Conservation (phyloP, 352 stramenopile genomes). For the Pythium volutum region DNA sequence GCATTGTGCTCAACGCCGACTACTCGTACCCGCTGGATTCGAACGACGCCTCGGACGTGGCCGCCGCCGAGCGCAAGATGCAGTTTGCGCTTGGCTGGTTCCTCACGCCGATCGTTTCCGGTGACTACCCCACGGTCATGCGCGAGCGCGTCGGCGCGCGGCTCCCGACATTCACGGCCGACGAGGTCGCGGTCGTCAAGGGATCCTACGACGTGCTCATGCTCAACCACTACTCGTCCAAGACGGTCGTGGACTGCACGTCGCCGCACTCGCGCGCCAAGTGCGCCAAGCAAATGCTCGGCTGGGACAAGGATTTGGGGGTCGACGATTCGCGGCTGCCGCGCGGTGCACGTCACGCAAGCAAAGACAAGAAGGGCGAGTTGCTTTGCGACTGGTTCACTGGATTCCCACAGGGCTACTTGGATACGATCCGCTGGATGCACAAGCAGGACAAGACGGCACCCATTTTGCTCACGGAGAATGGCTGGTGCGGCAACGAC, state of each 20-base stretch:
- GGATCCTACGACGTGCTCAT: constrained; percentile 93
- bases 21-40: constrained; percentile 69
- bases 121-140: constrained; percentile 93
- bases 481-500: constrained; percentile 65
- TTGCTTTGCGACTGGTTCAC: constrained; percentile 41
- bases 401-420: constrained; percentile 46
- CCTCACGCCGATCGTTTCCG: constrained; percentile 82
- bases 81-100: constrained; percentile 92
- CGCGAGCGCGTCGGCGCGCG: constrained; percentile 61
- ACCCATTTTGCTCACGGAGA: constrained; percentile 61
- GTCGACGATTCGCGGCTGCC: constrained; percentile 50
- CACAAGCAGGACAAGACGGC: constrained; percentile 37
- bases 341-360: constrained; percentile 49
- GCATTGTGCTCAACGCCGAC: constrained; percentile 90
- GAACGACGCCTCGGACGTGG: constrained; percentile 34
- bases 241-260: constrained; percentile 50
- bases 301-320: constrained; percentile 42
- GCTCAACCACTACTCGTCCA: constrained; percentile 93
- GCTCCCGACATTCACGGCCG: constrained; percentile 84
- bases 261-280: constrained; percentile 30
- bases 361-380: constrained; percentile 27
- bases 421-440: constrained; percentile 50
- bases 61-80: constrained; percentile 76
- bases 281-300: constrained; percentile 34
- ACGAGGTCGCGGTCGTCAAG: constrained; percentile 72